Conservation (phyloP, 2,329 filamentous ascomycete species). For the Phyllosticta citrichinensis region DNA sequence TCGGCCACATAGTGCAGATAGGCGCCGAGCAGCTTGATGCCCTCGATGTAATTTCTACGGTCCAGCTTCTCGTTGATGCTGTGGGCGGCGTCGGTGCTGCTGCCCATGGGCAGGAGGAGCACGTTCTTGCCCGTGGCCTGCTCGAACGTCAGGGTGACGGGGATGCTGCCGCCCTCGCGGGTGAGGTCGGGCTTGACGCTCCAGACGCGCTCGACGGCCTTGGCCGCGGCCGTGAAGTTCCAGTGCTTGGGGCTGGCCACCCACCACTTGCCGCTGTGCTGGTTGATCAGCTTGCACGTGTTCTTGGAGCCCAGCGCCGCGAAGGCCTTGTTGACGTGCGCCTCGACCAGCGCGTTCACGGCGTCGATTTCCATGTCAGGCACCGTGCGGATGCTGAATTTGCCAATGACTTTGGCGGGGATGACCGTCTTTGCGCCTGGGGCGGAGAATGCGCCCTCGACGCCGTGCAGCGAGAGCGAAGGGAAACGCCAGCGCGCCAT, state of each 20-base stretch:
- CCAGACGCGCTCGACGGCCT: conserved; percentile 94
- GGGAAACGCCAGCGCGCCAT: conserved; percentile 97
- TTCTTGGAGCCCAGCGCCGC: conserved; percentile 88
- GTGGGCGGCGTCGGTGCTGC: conserved; percentile 90
- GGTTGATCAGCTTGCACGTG: conserved; percentile 66
- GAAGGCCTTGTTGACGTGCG: conserved; percentile 75
- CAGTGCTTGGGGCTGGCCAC: conserved; percentile 95
- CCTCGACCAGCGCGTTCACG: conserved; percentile 77
- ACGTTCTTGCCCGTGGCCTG: conserved; percentile 98
- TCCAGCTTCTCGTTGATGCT: conserved; percentile 99
- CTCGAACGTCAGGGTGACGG: conserved; percentile 94
- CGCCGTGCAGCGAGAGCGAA: conserved; percentile 83
- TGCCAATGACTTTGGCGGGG: conserved; percentile 92
- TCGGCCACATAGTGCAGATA: conserved; percentile 95
- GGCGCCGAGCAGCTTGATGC: conserved; percentile 86
- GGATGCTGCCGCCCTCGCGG: conserved; percentile 92
- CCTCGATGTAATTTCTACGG: conserved; percentile 95
- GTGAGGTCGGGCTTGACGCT: conserved; percentile 90
- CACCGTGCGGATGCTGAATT: conserved; percentile 96
- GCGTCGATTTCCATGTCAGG: conserved; percentile 92
- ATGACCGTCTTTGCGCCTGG: conserved; percentile 98
- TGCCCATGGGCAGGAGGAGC: conserved; percentile 89
- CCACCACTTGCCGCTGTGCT: conserved; percentile 98
- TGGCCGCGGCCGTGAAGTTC: conserved; percentile 92
- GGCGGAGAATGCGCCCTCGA: conserved; percentile 89